Conservation (phyloP, 2,329 filamentous ascomycete species). For the Paramyrothecium sp. region DNA sequence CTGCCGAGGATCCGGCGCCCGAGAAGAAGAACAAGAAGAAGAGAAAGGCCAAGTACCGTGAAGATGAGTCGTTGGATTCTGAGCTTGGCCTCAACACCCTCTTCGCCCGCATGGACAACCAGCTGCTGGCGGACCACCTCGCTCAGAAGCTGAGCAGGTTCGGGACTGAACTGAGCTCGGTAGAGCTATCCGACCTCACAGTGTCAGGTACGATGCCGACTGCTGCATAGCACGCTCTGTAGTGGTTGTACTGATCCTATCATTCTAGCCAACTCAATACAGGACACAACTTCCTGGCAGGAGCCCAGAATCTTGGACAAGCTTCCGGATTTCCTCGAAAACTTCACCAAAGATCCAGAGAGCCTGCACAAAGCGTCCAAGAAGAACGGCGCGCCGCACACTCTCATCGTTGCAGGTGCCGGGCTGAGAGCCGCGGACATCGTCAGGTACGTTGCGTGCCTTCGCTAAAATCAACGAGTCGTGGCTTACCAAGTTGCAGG, state of each 20-base stretch:
- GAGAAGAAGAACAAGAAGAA: conserved; percentile 46
- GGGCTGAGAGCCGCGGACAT: conserved; percentile 85
- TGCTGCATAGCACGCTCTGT: not conserved
- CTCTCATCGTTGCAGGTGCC: conserved; percentile 81
- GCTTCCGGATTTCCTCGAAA: conserved; percentile 76
- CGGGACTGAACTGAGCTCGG: conserved; percentile 73
- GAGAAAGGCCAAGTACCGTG: conserved; percentile 55
- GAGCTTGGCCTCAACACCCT: conserved; percentile 76
- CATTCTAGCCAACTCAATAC: conserved; percentile 65
- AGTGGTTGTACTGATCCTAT: not conserved
- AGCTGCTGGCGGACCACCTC: conserved; percentile 81
- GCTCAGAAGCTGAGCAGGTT: conserved; percentile 77
- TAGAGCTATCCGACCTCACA: conserved; percentile 82
- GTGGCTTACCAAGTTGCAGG: conserved; percentile 38
- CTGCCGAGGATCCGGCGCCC: conserved; percentile 45
- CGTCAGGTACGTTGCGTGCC: conserved; percentile 55
- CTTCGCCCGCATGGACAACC: conserved; percentile 79
- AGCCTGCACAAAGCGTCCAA: conserved; percentile 64
- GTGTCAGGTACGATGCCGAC: conserved; percentile 63
- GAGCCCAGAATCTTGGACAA: conserved; percentile 67
- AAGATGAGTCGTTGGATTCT: conserved; percentile 60
- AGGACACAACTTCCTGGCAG: conserved; percentile 75
- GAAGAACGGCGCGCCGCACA: conserved; percentile 75
- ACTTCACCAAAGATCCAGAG: conserved; percentile 55
- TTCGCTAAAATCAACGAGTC: not conserved